Conservation (phyloP, 2,329 filamentous ascomycete species). For the Dothidotthia symphoricarpi region DNA sequence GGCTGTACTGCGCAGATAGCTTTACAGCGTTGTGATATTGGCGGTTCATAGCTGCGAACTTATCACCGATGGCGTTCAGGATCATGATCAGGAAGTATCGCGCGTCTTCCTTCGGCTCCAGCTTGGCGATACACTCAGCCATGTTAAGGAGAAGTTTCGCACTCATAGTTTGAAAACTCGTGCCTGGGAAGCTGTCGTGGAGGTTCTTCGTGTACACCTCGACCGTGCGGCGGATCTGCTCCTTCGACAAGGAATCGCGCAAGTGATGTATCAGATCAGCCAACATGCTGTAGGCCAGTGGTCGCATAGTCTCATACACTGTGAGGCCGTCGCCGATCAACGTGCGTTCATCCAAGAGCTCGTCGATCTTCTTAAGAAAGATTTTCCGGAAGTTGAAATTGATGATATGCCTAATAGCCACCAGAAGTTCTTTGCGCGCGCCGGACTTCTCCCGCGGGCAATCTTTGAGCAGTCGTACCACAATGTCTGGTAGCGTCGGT, state of each 20-base stretch:
- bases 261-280: constrained; percentile 98
- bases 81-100: constrained; percentile 97
- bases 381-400: constrained; percentile 98
- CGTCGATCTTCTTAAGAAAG: constrained; percentile 90
- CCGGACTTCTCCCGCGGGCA: constrained; percentile 93
- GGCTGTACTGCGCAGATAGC: constrained; percentile 72
- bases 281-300: constrained; percentile 95
- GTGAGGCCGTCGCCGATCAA: constrained; percentile 94
- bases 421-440: constrained; percentile 88
- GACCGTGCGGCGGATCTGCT: constrained; percentile 92
- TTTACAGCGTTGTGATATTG: constrained; percentile 96
- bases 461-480: constrained; percentile 87
- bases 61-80: constrained; percentile 94
- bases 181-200: constrained; percentile 93
- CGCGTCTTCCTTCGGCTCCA: constrained; percentile 90
- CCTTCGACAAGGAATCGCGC: constrained; percentile 78
- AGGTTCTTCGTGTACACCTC: constrained; percentile 96
- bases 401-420: constrained; percentile 96
- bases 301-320: constrained; percentile 93
- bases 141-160: constrained; percentile 95
- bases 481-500: constrained; percentile 78
- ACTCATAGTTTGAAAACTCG: constrained; percentile 99
- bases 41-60: constrained; percentile 96
- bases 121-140: constrained; percentile 94
- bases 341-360: constrained; percentile 88